Evolutionary conservation across 2,329 filamentous ascomycete genomes (phyloP).

Genomic region (Daldinia sp.): DNA sequence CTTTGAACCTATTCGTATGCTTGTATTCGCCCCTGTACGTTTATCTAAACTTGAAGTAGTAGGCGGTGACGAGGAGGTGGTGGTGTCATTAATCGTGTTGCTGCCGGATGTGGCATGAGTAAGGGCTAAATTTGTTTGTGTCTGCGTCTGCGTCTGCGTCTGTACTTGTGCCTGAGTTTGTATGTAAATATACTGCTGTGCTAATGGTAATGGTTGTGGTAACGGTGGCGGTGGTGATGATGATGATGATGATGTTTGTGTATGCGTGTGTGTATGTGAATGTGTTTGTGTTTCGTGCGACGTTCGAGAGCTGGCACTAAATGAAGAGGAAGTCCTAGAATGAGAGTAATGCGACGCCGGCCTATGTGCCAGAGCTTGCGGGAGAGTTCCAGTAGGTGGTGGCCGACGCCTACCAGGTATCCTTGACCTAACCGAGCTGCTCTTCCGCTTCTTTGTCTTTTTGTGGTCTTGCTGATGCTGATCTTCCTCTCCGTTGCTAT

Average conservation of each 20-base stretch:
- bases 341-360: slow-evolving; percentile 41
- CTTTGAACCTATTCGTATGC: slow-evolving; percentile 15
- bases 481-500: slow-evolving; percentile 27
- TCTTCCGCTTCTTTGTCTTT: slow-evolving; percentile 34
- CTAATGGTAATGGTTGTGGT: slow-evolving; percentile 14
- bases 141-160: neutral
- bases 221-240: slow-evolving; percentile 1
- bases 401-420: slow-evolving; percentile 44
- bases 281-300: slow-evolving; percentile 43
- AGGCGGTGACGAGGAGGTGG: slow-evolving; percentile 39
- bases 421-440: slow-evolving; percentile 42
- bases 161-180: slow-evolving; percentile 13
- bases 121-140: slow-evolving; percentile 13
- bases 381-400: slow-evolving; percentile 40
- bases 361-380: slow-evolving; percentile 34
- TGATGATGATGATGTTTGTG: slow-evolving; percentile 19
- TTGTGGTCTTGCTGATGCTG: slow-evolving; percentile 25
- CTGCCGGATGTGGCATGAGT: slow-evolving; percentile 27
- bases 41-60: slow-evolving; percentile 16
- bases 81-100: slow-evolving; percentile 23
- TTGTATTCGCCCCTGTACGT: slow-evolving; percentile 4
- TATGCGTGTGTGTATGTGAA: slow-evolving; percentile 18
- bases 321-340: slow-evolving; percentile 41
- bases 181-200: slow-evolving; percentile 12
- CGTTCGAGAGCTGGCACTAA: slow-evolving; percentile 42